phyloP scores from a whole-genome alignment of 257 asterid genomes.

The Leonotis leonurus region DNA sequence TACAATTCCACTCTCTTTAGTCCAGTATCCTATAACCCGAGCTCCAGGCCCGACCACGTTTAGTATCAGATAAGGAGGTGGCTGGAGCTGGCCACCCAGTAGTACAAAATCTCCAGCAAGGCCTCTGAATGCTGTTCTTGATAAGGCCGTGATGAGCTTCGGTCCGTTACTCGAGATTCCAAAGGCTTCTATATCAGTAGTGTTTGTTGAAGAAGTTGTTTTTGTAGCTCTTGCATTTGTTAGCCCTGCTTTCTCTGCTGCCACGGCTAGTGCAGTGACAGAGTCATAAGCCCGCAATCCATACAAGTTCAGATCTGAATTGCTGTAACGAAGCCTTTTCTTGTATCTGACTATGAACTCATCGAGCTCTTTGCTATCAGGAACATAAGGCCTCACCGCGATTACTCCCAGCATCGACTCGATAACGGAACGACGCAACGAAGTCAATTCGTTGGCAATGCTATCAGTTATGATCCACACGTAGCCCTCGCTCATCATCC shows the following conservation, averaged over 20 bases:
- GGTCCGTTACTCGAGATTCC: slow-evolving; percentile 26
- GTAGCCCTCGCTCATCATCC: slow-evolving; percentile 31
- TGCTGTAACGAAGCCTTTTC: neutral
- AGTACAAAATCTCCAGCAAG: slow-evolving; percentile 34
- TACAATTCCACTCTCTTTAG: slow-evolving; percentile 24
- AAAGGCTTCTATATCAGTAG: slow-evolving; percentile 23
- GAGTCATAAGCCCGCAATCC: slow-evolving; percentile 37
- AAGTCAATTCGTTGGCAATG: slow-evolving; percentile 12
- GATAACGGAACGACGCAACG: slow-evolving; percentile 13
- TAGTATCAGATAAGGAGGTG: slow-evolving; percentile 35
- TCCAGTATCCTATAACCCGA: slow-evolving; percentile 44
- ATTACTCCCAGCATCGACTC: slow-evolving; percentile 33
- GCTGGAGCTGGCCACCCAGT: slow-evolving; percentile 35
- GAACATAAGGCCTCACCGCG: slow-evolving; percentile 23
- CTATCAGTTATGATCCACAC: slow-evolving; percentile 33
- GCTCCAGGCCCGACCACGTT: slow-evolving; percentile 32
- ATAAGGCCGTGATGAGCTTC: slow-evolving; percentile 21
- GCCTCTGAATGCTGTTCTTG: slow-evolving; percentile 25
- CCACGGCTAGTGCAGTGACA: slow-evolving; percentile 27
- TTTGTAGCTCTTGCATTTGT: neutral
- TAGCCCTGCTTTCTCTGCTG: slow-evolving; percentile 22
- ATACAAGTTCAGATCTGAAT: slow-evolving; percentile 15
- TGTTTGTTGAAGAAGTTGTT: slow-evolving; percentile 6
- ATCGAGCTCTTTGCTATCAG: slow-evolving; percentile 16
- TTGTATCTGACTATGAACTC: slow-evolving; percentile 6